These are phyloP conservation scores for Calonectria multiphialidica DNA, from an alignment of 2,329 filamentous ascomycete genomes.

Conservation along the genomic window DNA sequence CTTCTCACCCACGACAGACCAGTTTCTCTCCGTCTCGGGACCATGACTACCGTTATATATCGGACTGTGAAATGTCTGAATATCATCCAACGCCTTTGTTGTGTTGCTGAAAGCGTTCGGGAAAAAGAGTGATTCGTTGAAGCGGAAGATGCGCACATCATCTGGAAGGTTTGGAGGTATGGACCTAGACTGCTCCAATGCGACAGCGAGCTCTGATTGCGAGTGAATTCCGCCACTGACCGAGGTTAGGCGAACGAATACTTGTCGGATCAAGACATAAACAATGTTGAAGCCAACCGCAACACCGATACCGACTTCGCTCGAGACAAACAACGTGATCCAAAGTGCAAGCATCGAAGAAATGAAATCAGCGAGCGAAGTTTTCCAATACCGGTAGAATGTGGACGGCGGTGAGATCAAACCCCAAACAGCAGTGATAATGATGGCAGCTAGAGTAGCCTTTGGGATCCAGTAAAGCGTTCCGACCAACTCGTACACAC, in stretches of 20 bases:
- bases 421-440: slow-evolving; percentile 74
- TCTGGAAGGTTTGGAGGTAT: slow-evolving; percentile 49
- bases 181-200: slow-evolving; percentile 28
- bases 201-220: slow-evolving; percentile 39
- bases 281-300: slow-evolving; percentile 74
- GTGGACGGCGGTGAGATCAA: slow-evolving; percentile 69
- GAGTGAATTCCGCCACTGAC: slow-evolving; percentile 46
- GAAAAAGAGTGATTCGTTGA: slow-evolving; percentile 71
- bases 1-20: slow-evolving; percentile 65
- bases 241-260: slow-evolving; percentile 59
- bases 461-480: slow-evolving; percentile 78
- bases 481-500: slow-evolving; percentile 70
- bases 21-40: slow-evolving; percentile 57
- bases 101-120: slow-evolving; percentile 69
- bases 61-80: slow-evolving; percentile 58
- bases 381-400: slow-evolving; percentile 75
- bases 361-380: slow-evolving; percentile 74
- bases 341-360: slow-evolving; percentile 74
- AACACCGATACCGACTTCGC: slow-evolving; percentile 69
- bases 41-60: slow-evolving; percentile 50
- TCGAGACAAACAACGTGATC: slow-evolving; percentile 71
- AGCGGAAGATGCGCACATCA: slow-evolving; percentile 68
- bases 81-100: slow-evolving; percentile 59
- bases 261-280: slow-evolving; percentile 69
- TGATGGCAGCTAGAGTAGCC: slow-evolving; percentile 73